Evolutionary conservation across 2,329 filamentous ascomycete species (phyloP).

Genomic region (Penicillium sp.): DNA sequence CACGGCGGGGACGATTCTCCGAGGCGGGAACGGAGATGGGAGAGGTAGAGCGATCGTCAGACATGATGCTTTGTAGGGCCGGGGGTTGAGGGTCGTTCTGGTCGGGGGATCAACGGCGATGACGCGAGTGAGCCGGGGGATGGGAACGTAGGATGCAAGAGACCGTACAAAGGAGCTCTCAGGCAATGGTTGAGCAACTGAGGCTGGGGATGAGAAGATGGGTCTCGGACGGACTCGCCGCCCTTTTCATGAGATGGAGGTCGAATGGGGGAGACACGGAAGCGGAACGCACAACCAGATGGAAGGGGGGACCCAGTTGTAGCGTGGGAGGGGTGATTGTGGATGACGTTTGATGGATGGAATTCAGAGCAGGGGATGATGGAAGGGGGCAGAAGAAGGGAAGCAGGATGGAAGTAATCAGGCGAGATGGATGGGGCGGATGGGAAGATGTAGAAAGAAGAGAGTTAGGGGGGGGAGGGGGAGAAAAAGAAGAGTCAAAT

Average conservation of each 20-base stretch:
- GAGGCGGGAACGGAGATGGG: slow-evolving; percentile 41
- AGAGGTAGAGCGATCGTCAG: slow-evolving; percentile 43
- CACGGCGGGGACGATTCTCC: slow-evolving; percentile 45
- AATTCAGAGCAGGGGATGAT: neutral
- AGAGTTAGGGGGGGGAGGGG: neutral
- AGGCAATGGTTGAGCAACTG: neutral
- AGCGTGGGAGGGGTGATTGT: neutral
- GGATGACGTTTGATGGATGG: neutral
- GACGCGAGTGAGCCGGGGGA: neutral
- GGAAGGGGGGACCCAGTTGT: slow-evolving; percentile 3
- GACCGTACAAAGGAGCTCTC: neutral
- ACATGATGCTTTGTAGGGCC: slow-evolving; percentile 38
- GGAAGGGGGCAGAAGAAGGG: neutral
- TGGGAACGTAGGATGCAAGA: neutral
- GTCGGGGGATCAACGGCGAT: neutral
- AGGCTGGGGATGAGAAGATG: slow-evolving; percentile 6
- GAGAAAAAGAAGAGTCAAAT: slow-evolving; percentile 6
- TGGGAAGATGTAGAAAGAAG: neutral
- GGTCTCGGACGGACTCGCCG: slow-evolving; percentile 28
- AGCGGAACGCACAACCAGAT: slow-evolving; percentile 1
- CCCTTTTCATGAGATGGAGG: slow-evolving; percentile 22
- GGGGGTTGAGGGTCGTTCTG: neutral
- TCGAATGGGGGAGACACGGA: slow-evolving; percentile 5
- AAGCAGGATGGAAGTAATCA: neutral
- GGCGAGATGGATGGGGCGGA: neutral